Evolutionary conservation across 2,329 filamentous ascomycete species (phyloP).

Genomic region (Pestalotiopsis sp.): DNA sequence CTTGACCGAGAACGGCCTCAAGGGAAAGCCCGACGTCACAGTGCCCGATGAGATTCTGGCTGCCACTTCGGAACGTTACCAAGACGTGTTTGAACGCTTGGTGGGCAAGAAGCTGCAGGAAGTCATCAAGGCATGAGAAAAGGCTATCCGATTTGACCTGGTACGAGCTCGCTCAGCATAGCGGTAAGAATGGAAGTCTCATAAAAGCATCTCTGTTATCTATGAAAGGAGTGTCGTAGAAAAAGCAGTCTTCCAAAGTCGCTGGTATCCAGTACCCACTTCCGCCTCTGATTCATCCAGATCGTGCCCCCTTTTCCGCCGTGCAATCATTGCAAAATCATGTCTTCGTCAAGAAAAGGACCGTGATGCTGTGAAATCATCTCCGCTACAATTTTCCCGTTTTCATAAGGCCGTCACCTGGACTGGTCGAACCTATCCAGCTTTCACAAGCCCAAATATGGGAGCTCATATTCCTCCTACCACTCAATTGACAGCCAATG

Average conservation of each 20-base stretch:
- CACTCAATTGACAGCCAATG: background rate
- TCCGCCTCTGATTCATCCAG: background rate
- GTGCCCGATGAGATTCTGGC: conserved; percentile 75
- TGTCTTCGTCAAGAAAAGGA: background rate
- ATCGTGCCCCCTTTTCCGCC: background rate
- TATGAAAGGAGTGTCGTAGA: background rate
- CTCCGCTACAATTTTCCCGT: too few species aligned
- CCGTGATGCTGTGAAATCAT: background rate
- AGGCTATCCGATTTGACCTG: background rate
- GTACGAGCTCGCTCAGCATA: background rate
- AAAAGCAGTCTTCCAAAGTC: background rate
- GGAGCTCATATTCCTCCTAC: too few species aligned
- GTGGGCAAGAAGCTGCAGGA: conserved; percentile 14
- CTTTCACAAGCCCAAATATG: too few species aligned
- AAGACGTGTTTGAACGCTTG: conserved; percentile 51
- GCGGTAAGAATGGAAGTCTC: background rate
- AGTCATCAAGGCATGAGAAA: conserved; percentile 8
- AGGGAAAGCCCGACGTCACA: conserved; percentile 72
- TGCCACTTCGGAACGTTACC: conserved; percentile 73
- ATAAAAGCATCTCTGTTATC: background rate
- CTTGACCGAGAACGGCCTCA: conserved; percentile 72
- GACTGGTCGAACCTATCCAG: too few species aligned
- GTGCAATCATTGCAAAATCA: background rate
- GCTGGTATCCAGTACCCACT: background rate
- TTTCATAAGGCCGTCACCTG: too few species aligned